Percentiles rank a stretch among this genome's conserved stretches.
These are phyloP conservation scores for Poa annua DNA, from an alignment of 176 grass and related monocot genomes.

Conservation along the genomic window DNA sequence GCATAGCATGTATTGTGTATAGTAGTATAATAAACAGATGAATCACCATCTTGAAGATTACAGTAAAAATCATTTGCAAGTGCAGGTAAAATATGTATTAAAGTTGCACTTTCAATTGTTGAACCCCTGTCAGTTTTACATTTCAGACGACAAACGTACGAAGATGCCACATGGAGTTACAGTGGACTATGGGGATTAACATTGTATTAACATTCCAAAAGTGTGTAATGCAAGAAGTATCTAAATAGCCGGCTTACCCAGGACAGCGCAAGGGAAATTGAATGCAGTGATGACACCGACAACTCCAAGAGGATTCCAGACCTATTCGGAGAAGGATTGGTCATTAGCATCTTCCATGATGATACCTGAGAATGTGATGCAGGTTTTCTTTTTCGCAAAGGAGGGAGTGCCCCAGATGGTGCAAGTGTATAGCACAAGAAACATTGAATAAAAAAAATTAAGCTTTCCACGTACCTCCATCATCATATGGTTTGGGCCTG, in stretches of 20 bases:
- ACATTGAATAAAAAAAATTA: not conserved
- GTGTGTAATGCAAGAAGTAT: slow-evolving; percentile 22
- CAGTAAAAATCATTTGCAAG: not conserved
- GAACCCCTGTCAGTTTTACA: not conserved
- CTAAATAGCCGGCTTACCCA: slow-evolving; percentile 55
- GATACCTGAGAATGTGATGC: slow-evolving; percentile 18
- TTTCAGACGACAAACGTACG: not conserved
- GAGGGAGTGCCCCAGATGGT: too few species aligned
- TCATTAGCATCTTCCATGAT: slow-evolving; percentile 31
- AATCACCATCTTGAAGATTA: not conserved
- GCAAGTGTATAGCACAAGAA: not conserved
- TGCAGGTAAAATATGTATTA: not conserved
- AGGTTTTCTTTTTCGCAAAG: not conserved
- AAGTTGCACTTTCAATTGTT: not conserved
- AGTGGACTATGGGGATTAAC: not conserved
- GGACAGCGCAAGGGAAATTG: slow-evolving; percentile 96
- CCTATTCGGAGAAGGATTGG: slow-evolving; percentile 58
- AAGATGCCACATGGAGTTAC: not conserved
- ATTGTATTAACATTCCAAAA: slow-evolving; percentile 12
- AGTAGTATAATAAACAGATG: not conserved
- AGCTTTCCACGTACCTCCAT: slow-evolving; percentile 71
- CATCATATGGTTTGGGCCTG: slow-evolving; percentile 99
- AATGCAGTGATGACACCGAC: slow-evolving; percentile 98
- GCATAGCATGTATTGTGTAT: not conserved
- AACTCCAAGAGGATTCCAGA: slow-evolving; percentile 99